Conservation (phyloP, 805 yeast species). For the Phaffomyces opuntiae region DNA sequence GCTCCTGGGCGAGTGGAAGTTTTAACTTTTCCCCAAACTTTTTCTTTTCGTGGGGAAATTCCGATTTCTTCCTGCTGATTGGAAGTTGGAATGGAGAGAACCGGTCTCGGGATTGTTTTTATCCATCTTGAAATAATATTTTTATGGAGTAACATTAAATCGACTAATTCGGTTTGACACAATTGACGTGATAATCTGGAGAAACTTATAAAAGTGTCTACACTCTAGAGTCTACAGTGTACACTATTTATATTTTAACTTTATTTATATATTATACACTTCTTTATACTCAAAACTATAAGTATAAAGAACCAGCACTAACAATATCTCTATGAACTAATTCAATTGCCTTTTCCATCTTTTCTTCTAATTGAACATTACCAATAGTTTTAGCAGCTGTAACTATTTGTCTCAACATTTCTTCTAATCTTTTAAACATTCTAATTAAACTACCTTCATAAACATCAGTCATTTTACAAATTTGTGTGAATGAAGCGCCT, state of each 20-base stretch:
- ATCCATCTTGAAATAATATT: no score
- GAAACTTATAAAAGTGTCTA: no score
- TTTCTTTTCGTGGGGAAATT: background rate
- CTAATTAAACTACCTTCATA: conserved; percentile 95
- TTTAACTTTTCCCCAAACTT: no score
- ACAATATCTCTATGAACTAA: conserved; percentile 94
- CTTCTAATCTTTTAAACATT: conserved; percentile 91
- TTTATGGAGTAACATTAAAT: no score
- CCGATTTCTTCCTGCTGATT: background rate
- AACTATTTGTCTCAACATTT: conserved; percentile 81
- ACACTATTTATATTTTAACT: no score
- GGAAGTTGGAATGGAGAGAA: background rate
- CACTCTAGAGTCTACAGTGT: no score
- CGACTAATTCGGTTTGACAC: no score
- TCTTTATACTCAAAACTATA: conserved; percentile 17
- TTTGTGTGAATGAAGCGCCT: conserved; percentile 93
- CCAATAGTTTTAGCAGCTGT: conserved; percentile 94
- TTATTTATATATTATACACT: background rate
- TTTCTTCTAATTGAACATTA: conserved; percentile 73
- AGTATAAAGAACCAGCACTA: conserved; percentile 89
- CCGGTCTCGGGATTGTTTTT: no score
- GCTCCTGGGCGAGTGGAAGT: background rate
- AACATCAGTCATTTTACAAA: conserved; percentile 97
- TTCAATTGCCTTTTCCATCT: conserved; percentile 81
- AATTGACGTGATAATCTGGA: no score